phyloP scores from a whole-genome alignment of 306 rosid genomes.

The Cicer yamashitae region DNA sequence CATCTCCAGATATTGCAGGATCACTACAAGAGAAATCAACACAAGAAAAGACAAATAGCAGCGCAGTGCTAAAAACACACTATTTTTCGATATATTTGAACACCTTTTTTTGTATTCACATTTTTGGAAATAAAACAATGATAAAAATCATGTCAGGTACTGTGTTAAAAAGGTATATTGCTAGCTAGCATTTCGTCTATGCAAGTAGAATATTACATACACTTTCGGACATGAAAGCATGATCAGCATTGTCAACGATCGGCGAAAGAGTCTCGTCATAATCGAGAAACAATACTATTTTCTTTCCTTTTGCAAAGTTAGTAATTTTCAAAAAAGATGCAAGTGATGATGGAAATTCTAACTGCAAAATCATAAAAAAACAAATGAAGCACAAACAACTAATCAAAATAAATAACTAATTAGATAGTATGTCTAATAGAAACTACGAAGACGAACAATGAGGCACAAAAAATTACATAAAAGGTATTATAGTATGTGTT shows the following conservation, averaged over 20 bases:
- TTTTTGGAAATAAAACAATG: too few relatives aligned
- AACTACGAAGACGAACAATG: conserved; percentile 35
- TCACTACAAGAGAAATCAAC: conserved; percentile 36
- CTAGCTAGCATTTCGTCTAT: neutral
- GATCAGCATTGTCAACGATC: conserved; percentile 91
- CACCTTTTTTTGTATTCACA: neutral
- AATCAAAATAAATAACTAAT: too few relatives aligned
- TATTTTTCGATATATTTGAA: neutral
- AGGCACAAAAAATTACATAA: conserved; percentile 2
- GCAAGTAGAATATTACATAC: conserved; percentile 54
- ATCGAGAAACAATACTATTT: conserved; percentile 77
- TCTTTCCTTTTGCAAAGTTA: too few relatives aligned
- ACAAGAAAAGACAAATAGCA: neutral
- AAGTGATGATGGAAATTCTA: too few relatives aligned
- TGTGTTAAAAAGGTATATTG: neutral
- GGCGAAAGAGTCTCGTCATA: conserved; percentile 99
- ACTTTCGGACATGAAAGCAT: conserved; percentile 84
- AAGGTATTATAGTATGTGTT: neutral
- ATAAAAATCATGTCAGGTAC: neutral
- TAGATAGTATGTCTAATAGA: neutral
- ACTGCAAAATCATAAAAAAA: too few relatives aligned
- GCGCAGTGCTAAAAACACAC: neutral
- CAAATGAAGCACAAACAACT: too few relatives aligned
- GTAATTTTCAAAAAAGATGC: too few relatives aligned
- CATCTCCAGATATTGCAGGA: conserved; percentile 66